A percentile compares a stretch with the other conserved stretches of the same genome.
phyloP scores from a whole-genome alignment of 805 yeast species.

The Priceomyces medius region DNA sequence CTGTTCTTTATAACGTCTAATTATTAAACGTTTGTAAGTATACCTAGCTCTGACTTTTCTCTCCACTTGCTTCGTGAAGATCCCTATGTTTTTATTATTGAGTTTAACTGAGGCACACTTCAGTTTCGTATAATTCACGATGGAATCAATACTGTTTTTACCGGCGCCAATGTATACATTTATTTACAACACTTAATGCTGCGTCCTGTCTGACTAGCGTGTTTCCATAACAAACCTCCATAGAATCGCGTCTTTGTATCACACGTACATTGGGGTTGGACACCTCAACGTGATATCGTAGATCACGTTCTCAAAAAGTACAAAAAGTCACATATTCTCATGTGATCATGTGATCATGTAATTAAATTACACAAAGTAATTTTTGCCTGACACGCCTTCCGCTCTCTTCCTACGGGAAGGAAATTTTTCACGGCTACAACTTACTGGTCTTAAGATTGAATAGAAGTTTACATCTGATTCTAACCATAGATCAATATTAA shows the following conservation, averaged over 20 bases:
- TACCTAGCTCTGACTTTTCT: too few species aligned
- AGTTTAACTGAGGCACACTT: not conserved
- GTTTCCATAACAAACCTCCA: not conserved
- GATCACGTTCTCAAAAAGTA: not conserved
- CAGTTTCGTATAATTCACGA: not conserved
- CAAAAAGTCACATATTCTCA: not conserved
- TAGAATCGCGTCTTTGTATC: conserved; percentile 2
- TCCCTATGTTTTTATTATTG: not conserved
- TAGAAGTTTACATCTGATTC: conserved; percentile 1
- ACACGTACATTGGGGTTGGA: not conserved
- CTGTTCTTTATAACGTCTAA: not conserved
- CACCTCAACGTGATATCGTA: too few species aligned
- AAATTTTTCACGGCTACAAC: conserved; percentile 1
- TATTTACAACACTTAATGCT: not conserved
- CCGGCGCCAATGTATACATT: not conserved
- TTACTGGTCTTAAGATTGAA: not conserved
- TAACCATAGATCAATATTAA: conserved; percentile 3
- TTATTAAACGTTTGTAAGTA: not conserved
- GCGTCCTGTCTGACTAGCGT: conserved; percentile 1
- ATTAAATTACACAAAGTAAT: not conserved
- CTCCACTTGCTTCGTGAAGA: not conserved
- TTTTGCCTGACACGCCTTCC: conserved; percentile 1
- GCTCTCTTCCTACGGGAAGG: conserved; percentile 1
- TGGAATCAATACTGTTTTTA: not conserved
- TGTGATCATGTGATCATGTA: not conserved